Conservation (phyloP, 1,284 basidiomycete species). For the Fomitopsis betulina region DNA sequence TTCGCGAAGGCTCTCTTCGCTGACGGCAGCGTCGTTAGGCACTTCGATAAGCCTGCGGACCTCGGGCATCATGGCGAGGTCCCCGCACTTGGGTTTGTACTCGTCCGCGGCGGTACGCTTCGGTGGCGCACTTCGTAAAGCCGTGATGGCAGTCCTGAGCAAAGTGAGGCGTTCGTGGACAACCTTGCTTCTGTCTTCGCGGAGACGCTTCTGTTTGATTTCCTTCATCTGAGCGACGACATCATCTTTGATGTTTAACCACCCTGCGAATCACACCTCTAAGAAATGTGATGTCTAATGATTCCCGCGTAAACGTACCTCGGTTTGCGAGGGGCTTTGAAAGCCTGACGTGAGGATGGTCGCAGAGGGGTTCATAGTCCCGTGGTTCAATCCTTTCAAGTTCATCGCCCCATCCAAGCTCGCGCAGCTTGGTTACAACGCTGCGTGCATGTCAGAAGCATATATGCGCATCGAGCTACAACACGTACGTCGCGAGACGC, state of each 20-base stretch:
- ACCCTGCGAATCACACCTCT: neutral
- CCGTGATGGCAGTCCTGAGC: neutral
- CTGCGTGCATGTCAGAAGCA: neutral
- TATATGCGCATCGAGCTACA: neutral
- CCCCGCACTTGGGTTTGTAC: neutral
- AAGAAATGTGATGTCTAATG: no score
- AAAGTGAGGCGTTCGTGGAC: neutral
- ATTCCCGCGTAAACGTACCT: neutral
- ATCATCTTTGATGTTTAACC: neutral
- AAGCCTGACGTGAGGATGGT: neutral
- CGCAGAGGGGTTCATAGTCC: neutral
- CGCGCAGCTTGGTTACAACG: neutral
- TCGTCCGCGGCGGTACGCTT: slow-evolving; percentile 2
- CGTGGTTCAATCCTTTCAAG: neutral
- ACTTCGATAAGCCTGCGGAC: slow-evolving; percentile 2
- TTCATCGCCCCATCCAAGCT: neutral
- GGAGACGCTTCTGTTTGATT: neutral
- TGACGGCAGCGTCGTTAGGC: neutral
- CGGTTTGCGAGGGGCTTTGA: neutral
- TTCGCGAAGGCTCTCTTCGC: neutral
- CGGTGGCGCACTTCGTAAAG: neutral
- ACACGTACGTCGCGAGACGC: neutral
- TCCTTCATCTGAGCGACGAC: neutral
- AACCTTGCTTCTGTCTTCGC: neutral
- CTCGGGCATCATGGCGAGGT: slow-evolving; percentile 4